Evolutionary conservation across 2,329 filamentous ascomycete genomes (phyloP).

Genomic region (Tolypocladium guangdongense): DNA sequence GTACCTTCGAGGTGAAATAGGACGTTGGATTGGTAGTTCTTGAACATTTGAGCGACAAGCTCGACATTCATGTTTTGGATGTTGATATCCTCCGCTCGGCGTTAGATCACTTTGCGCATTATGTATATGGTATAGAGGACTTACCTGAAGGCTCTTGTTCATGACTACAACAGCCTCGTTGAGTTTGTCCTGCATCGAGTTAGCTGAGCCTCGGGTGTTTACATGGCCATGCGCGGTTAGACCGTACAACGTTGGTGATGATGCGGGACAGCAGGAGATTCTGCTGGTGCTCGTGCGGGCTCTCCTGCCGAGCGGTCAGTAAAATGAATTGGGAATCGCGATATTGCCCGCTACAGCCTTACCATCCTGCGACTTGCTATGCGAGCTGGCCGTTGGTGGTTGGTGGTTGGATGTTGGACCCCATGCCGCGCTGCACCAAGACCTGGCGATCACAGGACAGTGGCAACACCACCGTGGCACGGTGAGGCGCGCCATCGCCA

Average conservation of each 20-base stretch:
- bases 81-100: conserved; percentile 68
- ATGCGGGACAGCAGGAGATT: conserved; percentile 86
- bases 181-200: conserved; percentile 67
- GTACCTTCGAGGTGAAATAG: conserved; percentile 93
- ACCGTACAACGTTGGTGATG: conserved; percentile 86
- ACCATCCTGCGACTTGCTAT: neutral
- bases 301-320: conserved; percentile 49
- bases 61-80: conserved; percentile 99
- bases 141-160: conserved; percentile 82
- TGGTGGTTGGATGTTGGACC: neutral
- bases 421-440: neutral
- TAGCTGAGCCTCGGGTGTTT: neutral
- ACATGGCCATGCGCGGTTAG: neutral
- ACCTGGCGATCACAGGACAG: neutral
- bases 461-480: conserved; percentile 9
- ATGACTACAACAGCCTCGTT: conserved; percentile 89
- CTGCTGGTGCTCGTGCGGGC: conserved; percentile 95
- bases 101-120: neutral
- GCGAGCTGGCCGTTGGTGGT: neutral
- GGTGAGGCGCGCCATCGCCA: conserved; percentile 21
- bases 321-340: neutral
- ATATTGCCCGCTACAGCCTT: neutral
- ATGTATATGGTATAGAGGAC: neutral
- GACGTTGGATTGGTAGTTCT: conserved; percentile 98
- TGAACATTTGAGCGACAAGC: conserved; percentile 98